These are phyloP conservation scores for Vigna reflexopilosa DNA, from an alignment of 306 rosid genomes.

Conservation along the genomic window DNA sequence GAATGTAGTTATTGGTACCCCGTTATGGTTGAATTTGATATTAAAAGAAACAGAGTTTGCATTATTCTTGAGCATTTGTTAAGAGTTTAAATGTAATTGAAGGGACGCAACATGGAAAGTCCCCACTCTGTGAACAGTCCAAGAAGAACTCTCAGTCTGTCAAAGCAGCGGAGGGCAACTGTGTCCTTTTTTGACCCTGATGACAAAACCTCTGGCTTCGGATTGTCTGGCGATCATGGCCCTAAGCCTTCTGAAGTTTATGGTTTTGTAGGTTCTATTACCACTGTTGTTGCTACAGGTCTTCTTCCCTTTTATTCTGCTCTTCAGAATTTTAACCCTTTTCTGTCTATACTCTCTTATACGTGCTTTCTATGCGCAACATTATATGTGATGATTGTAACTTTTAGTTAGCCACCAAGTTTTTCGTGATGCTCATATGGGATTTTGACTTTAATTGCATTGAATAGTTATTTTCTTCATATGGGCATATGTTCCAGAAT, in stretches of 20 bases:
- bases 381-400: slow-evolving; percentile 19
- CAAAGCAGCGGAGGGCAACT: slow-evolving; percentile 62
- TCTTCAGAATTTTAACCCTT: slow-evolving; percentile 11
- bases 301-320: slow-evolving; percentile 4
- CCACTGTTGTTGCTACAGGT: slow-evolving; percentile 84
- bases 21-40: slow-evolving; percentile 11
- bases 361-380: slow-evolving; percentile 12
- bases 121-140: slow-evolving; percentile 83
- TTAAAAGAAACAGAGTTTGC: neutral
- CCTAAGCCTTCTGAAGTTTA: slow-evolving; percentile 92
- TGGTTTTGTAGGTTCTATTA: slow-evolving; percentile 91
- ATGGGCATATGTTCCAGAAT: slow-evolving; percentile 95
- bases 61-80: neutral
- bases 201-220: slow-evolving; percentile 62
- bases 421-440: neutral
- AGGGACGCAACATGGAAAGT: slow-evolving; percentile 68
- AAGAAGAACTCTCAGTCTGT: slow-evolving; percentile 75
- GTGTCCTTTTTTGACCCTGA: slow-evolving; percentile 59
- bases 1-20: neutral
- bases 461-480: slow-evolving; percentile 78
- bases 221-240: slow-evolving; percentile 74
- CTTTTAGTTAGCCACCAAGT: neutral
- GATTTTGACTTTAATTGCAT: slow-evolving; percentile 17
- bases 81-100: slow-evolving; percentile 14
- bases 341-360: slow-evolving; percentile 9